Percentiles rank a stretch among this genome's conserved stretches.
These are phyloP conservation scores for Solanum peruvianum DNA, from an alignment of 257 asterid species.

Conservation along the genomic window DNA sequence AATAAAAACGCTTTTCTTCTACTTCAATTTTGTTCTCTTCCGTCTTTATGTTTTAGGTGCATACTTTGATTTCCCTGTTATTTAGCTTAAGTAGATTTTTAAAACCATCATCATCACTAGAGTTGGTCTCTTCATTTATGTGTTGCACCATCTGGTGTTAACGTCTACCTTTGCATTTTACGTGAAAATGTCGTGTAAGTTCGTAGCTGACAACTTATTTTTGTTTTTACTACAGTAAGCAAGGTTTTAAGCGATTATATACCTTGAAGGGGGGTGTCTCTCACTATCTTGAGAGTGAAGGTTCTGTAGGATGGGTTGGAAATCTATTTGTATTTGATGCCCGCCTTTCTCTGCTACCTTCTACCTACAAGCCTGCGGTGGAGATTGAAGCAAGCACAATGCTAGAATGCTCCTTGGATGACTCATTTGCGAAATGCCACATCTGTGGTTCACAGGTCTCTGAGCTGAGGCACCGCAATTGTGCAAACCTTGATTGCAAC, in stretches of 20 bases:
- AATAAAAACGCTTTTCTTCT: too few relatives aligned
- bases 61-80: too few relatives aligned
- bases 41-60: too few relatives aligned
- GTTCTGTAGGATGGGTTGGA: slow-evolving; percentile 75
- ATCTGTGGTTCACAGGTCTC: slow-evolving; percentile 53
- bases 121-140: not conserved
- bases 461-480: slow-evolving; percentile 80
- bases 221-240: slow-evolving; percentile 29
- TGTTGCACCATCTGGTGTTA: not conserved
- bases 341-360: slow-evolving; percentile 87
- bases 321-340: slow-evolving; percentile 80
- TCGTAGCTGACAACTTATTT: not conserved
- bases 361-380: slow-evolving; percentile 43
- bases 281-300: slow-evolving; percentile 70
- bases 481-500: slow-evolving; percentile 95
- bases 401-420: slow-evolving; percentile 13
- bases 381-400: slow-evolving; percentile 10
- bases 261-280: slow-evolving; percentile 90
- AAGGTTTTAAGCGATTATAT: slow-evolving; percentile 68
- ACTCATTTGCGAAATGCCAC: slow-evolving; percentile 64
- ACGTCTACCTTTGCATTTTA: not conserved
- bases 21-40: too few relatives aligned
- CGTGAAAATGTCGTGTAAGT: not conserved
- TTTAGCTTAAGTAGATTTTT: too few relatives aligned
- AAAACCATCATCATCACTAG: not conserved